Evolutionary conservation across 176 grass and related monocot genomes (phyloP), one percentile per base, ranked within the genome.

Genomic region (Oryza glaberrima): DNA sequence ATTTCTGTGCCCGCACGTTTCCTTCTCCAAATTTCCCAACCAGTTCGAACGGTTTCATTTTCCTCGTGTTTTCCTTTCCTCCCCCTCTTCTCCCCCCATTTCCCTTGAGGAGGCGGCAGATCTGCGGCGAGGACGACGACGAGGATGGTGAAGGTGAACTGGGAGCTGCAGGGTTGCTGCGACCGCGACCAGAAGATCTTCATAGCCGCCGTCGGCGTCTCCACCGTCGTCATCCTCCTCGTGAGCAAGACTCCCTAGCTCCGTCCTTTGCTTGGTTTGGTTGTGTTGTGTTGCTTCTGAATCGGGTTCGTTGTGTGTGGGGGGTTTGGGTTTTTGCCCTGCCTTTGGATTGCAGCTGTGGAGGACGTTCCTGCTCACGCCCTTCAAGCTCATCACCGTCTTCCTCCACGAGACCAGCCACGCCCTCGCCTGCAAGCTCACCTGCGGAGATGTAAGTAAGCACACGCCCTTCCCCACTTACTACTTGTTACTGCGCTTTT

Each of bases 321-420:
- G 30, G 30, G 30, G 30, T 32, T 32, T 32, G 30, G 23, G 7
- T 49, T n/a, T 32, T n/a, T 20, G 10, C 4, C 6, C 52, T 20
- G 52, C 70, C 20, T 47, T 47, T 83, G 72, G 8, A 23, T 67
- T 71, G 77, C 84, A 99, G 94, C 72, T 99, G 52, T 99, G 97
- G 97, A 87, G 97, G 86, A 96, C 97, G 48, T 89, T 96, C 80
- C 49, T 99, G 88, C 86, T 92, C 78, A 99, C 90, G 47, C 97
- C 97, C 47, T 99, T 99, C 93, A 99, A 99, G 88, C 94, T 99
- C 60, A 96, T 99, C 88, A 94, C 97, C 72, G 97, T 99, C 78
- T 99, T 99, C 91, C 97, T 99, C 65, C 97, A 99, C 79, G 97
- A 99, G 84, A 96, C 90, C 52, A 99, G 94, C 86, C 97, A 99